A percentile compares a stretch with the other conserved stretches of the same genome.
Conservation (phyloP, 306 rosid genomes). For the Ceratonia siliqua region DNA sequence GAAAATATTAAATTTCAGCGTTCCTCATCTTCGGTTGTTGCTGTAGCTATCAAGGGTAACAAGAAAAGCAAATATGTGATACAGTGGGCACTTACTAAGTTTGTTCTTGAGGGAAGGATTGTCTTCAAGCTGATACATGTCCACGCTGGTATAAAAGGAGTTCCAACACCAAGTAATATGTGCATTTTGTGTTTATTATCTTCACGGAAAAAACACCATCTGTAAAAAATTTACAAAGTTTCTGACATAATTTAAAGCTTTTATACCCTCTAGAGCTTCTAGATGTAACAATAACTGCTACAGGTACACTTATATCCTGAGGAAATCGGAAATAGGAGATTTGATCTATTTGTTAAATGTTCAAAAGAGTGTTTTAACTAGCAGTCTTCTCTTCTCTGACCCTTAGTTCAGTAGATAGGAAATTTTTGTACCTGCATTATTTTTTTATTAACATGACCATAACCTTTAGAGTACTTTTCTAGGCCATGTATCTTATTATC, state of each 20-base stretch:
- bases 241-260: neutral
- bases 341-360: slow-evolving; percentile 5
- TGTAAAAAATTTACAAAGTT: slow-evolving; percentile 20
- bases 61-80: slow-evolving; percentile 72
- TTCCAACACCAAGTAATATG: slow-evolving; percentile 89
- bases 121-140: slow-evolving; percentile 77
- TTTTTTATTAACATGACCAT: slow-evolving; percentile 10
- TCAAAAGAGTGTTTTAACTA: neutral
- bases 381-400: no score
- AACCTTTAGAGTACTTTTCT: neutral
- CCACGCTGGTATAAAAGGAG: slow-evolving; percentile 57
- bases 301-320: neutral
- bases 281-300: neutral
- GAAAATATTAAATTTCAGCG: slow-evolving; percentile 27
- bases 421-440: neutral
- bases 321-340: slow-evolving; percentile 5
- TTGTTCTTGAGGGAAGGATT: slow-evolving; percentile 71
- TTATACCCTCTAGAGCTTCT: neutral
- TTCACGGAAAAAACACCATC: neutral
- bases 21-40: slow-evolving; percentile 52
- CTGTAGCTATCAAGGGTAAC: slow-evolving; percentile 78
- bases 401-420: neutral
- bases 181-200: slow-evolving; percentile 9
- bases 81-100: slow-evolving; percentile 82
- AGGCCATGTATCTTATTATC: neutral